A percentile compares a stretch with the other conserved stretches of the same genome.
Conservation (phyloP, 2,329 filamentous ascomycete species). For the Botrytis fabae region DNA sequence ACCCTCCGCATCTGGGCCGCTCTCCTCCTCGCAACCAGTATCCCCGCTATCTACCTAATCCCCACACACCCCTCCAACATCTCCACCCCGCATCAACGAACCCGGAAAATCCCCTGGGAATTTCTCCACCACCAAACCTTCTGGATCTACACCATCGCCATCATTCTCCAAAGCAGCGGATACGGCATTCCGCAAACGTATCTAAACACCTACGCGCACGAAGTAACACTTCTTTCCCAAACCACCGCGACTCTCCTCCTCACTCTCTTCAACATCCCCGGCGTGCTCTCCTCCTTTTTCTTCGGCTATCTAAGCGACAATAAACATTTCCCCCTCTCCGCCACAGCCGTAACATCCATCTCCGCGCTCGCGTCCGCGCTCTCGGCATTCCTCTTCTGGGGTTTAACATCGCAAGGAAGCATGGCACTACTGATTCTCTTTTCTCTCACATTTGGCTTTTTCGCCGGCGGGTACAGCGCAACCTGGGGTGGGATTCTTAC, state of each 20-base stretch:
- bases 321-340: neutral
- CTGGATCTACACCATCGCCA: neutral
- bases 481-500: neutral
- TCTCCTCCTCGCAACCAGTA: neutral
- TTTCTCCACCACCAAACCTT: neutral
- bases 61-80: neutral
- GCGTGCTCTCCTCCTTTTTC: neutral
- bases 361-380: neutral
- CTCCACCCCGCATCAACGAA: neutral
- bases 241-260: neutral
- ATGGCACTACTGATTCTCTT: neutral
- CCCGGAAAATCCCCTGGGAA: neutral
- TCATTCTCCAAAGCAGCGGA: neutral
- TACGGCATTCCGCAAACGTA: neutral
- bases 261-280: neutral
- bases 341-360: neutral
- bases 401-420: neutral
- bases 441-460: neutral
- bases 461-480: neutral
- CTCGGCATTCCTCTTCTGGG: neutral
- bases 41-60: neutral
- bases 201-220: neutral
- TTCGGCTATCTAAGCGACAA: neutral
- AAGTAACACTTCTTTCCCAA: neutral
- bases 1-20: neutral